Evolutionary conservation across 495 filamentous ascomycete species (phyloP).

Genomic region (Chaetomium fimeti): DNA sequence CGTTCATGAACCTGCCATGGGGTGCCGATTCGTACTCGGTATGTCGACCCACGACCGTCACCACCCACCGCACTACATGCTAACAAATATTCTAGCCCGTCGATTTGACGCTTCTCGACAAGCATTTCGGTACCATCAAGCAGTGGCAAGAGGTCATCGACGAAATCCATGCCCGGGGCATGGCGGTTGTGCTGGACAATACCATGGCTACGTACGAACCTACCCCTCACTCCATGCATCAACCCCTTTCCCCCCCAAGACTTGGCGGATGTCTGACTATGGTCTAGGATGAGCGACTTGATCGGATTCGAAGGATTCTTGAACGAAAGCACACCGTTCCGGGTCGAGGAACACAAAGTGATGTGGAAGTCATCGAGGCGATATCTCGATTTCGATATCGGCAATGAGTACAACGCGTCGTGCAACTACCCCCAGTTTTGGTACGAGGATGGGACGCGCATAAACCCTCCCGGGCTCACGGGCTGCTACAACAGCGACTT

Average conservation of each 20-base stretch:
- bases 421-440: conserved; percentile 69
- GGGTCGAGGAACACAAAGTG: conserved; percentile 54
- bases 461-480: conserved; percentile 50
- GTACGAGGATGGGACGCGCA: conserved; percentile 58
- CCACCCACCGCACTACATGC: background rate
- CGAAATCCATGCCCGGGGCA: conserved; percentile 63
- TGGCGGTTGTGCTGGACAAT: conserved; percentile 73
- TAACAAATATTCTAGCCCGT: conserved; percentile 47
- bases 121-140: conserved; percentile 64
- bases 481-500: conserved; percentile 71
- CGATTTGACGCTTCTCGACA: conserved; percentile 68
- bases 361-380: conserved; percentile 57
- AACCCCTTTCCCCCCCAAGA: background rate
- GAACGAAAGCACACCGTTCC: conserved; percentile 65
- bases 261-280: conserved; percentile 16
- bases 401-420: conserved; percentile 56
- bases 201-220: conserved; percentile 59
- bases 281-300: conserved; percentile 60
- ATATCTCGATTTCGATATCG: conserved; percentile 64
- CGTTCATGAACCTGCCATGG: conserved; percentile 73
- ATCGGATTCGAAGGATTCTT: conserved; percentile 67
- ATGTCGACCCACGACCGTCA: conserved; percentile 12
- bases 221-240: background rate
- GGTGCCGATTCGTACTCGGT: conserved; percentile 61
- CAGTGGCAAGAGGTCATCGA: conserved; percentile 63